A percentile compares a stretch with the other conserved stretches of the same genome.
phyloP scores from a whole-genome alignment of 2,329 filamentous ascomycete genomes.

The Colletotrichum chlorophyti region DNA sequence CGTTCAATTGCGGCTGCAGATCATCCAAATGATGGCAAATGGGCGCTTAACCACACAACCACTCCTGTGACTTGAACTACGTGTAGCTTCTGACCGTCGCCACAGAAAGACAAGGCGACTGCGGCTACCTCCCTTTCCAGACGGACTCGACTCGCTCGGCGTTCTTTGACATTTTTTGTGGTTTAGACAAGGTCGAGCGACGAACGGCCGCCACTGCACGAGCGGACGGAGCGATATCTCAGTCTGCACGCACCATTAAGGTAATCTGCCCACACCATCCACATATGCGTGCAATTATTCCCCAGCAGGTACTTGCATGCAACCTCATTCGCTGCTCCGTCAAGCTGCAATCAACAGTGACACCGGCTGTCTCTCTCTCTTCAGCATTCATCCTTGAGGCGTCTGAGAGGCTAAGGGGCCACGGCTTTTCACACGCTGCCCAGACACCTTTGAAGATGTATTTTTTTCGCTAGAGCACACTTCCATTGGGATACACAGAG shows the following conservation, averaged over 20 bases:
- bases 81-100: constrained; percentile 7
- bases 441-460: no score
- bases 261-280: constrained; percentile 10
- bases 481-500: background rate
- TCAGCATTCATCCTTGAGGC: constrained; percentile 10
- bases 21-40: constrained; percentile 14
- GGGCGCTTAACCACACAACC: constrained; percentile 22
- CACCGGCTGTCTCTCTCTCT: constrained; percentile 13
- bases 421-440: no score
- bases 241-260: no score
- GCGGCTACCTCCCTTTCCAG: background rate
- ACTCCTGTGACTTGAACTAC: constrained; percentile 7
- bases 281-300: background rate
- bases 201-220: constrained; percentile 8
- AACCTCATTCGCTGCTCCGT: constrained; percentile 6
- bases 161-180: constrained; percentile 22
- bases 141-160: background rate
- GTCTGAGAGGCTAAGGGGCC: background rate
- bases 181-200: constrained; percentile 13
- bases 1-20: constrained; percentile 15
- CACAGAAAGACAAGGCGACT: constrained; percentile 15
- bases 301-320: constrained; percentile 19
- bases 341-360: constrained; percentile 12
- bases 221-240: background rate
- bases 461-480: no score